Percentiles rank a stretch among this genome's conserved stretches.
Evolutionary conservation across 768 basidiomycete species (phyloP).

Genomic region (Podaxis mareebaensis): DNA sequence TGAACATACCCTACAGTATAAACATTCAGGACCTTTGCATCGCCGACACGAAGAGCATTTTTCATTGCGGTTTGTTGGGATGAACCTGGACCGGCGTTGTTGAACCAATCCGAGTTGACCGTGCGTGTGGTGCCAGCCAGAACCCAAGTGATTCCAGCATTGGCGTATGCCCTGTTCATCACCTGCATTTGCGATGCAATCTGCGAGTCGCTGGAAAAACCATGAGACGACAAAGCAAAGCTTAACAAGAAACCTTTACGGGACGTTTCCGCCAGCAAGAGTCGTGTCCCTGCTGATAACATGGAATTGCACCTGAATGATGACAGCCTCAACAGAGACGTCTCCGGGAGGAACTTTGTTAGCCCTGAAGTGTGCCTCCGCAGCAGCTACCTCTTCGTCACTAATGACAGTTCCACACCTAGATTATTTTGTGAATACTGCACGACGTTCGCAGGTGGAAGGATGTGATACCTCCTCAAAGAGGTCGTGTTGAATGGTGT

Average conservation of each 20-base stretch:
- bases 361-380: constrained; percentile 15
- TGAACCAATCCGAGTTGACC: constrained; percentile 41
- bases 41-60: constrained; percentile 35
- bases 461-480: neutral
- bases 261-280: constrained; percentile 15
- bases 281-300: constrained; percentile 19
- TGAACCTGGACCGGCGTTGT: constrained; percentile 36
- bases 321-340: constrained; percentile 2
- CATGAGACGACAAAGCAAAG: neutral
- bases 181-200: constrained; percentile 37
- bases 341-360: constrained; percentile 8
- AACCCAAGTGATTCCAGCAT: constrained; percentile 34
- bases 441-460: no score
- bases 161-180: constrained; percentile 39
- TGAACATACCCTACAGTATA: constrained; percentile 37
- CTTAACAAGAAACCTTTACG: constrained; percentile 3
- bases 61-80: constrained; percentile 39
- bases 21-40: constrained; percentile 37
- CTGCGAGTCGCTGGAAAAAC: constrained; percentile 24
- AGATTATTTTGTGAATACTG: neutral
- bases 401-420: constrained; percentile 16
- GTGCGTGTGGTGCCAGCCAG: constrained; percentile 35
- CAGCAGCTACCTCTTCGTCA: constrained; percentile 11
- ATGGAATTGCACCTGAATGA: constrained; percentile 20
- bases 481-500: neutral